Conservation (phyloP, 1,284 basidiomycete species). For the Heliocybe sulcata region DNA sequence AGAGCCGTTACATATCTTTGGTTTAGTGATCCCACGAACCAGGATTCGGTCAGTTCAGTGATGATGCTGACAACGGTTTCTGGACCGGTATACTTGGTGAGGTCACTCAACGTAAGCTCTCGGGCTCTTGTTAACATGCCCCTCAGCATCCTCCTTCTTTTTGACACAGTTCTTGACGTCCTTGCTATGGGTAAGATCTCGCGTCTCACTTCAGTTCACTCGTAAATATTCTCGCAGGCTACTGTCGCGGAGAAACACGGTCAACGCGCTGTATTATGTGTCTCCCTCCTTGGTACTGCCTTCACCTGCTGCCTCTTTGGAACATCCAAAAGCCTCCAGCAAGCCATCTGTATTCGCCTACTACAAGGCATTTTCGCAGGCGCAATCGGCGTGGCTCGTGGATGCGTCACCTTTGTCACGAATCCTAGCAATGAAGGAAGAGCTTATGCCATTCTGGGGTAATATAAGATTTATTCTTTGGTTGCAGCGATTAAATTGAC, state of each 20-base stretch:
- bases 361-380: constrained; percentile 95
- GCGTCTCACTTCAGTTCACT: constrained; percentile 11
- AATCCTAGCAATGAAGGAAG: constrained; percentile 88
- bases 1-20: neutral
- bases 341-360: constrained; percentile 86
- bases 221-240: constrained; percentile 44
- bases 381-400: constrained; percentile 88
- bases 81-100: constrained; percentile 80
- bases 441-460: constrained; percentile 92
- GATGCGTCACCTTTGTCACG: constrained; percentile 84
- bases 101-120: constrained; percentile 11
- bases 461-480: constrained; percentile 11
- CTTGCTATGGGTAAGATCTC: constrained; percentile 65
- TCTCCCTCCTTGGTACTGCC: constrained; percentile 81
- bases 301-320: constrained; percentile 81
- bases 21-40: constrained; percentile 5
- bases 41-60: constrained; percentile 61
- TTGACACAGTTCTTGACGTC: constrained; percentile 90
- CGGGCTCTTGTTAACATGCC: constrained; percentile 4
- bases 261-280: constrained; percentile 76
- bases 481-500: neutral
- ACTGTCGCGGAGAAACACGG: constrained; percentile 92
- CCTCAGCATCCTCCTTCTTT: constrained; percentile 70
- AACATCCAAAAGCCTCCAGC: constrained; percentile 71
- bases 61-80: constrained; percentile 75